A percentile compares a stretch with the other conserved stretches of the same genome.
phyloP scores from a whole-genome alignment of 2,329 filamentous ascomycete species.

The Scolecobasidium constrictum region DNA sequence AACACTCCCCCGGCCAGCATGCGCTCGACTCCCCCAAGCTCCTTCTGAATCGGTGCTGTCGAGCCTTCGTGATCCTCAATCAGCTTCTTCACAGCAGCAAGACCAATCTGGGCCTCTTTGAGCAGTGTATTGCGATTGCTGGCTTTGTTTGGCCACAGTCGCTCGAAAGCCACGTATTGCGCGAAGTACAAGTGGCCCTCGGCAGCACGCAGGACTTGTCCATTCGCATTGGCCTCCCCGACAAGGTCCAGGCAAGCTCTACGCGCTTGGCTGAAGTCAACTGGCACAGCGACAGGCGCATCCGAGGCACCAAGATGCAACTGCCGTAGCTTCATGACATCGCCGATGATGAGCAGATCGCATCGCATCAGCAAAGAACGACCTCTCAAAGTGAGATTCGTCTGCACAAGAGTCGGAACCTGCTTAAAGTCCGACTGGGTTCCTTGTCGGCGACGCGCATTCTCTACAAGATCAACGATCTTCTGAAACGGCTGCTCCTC shows the following conservation, averaged over 20 bases:
- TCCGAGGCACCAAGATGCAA: too few relatives aligned
- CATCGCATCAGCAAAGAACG: slow-evolving; percentile 36
- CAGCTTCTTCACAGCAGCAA: slow-evolving; percentile 17
- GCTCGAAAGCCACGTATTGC: slow-evolving; percentile 36
- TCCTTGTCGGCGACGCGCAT: slow-evolving; percentile 23
- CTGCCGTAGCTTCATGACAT: slow-evolving; percentile 12
- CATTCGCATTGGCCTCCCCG: slow-evolving; percentile 23
- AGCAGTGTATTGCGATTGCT: slow-evolving; percentile 11
- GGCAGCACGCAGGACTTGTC: slow-evolving; percentile 32
- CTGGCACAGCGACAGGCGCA: not conserved
- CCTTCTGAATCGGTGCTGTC: slow-evolving; percentile 27
- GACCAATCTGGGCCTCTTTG: slow-evolving; percentile 14
- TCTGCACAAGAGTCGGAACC: slow-evolving; percentile 18
- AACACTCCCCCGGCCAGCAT: slow-evolving; percentile 38
- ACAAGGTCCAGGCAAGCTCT: slow-evolving; percentile 31
- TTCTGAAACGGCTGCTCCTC: slow-evolving; percentile 41
- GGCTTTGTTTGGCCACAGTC: slow-evolving; percentile 12
- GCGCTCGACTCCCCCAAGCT: slow-evolving; percentile 35
- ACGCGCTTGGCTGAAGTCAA: slow-evolving; percentile 21
- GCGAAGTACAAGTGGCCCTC: slow-evolving; percentile 43
- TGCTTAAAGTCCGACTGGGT: slow-evolving; percentile 19
- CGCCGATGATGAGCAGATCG: slow-evolving; percentile 35
- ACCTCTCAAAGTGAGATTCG: slow-evolving; percentile 28
- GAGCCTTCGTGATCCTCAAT: slow-evolving; percentile 15
- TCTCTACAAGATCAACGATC: slow-evolving; percentile 35